phyloP scores from a whole-genome alignment of 768 basidiomycete species.

The Paxillus rubicundulus region DNA sequence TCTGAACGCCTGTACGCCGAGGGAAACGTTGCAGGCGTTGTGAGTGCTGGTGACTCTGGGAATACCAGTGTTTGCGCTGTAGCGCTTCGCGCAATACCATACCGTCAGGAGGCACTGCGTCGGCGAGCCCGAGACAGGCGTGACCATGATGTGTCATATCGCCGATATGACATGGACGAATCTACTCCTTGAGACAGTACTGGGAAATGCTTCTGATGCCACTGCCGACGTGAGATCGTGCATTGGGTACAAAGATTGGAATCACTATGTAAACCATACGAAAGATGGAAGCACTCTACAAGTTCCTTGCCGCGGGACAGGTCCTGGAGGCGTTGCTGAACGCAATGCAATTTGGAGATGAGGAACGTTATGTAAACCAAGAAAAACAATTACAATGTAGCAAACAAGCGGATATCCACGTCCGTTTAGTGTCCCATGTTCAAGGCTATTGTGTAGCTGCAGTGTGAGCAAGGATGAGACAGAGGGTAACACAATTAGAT shows the following conservation, averaged over 20 bases:
- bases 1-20: conserved; percentile 13
- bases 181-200: conserved; percentile 15
- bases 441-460: conserved; percentile 31
- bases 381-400: conserved; percentile 48
- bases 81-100: conserved; percentile 31
- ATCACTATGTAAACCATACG: conserved; percentile 18
- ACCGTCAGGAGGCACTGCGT: conserved; percentile 31
- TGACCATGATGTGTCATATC: conserved; percentile 33
- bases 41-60: conserved; percentile 24
- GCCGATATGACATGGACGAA: conserved; percentile 31
- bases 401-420: conserved; percentile 51
- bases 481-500: conserved; percentile 30
- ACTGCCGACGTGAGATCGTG: conserved; percentile 25
- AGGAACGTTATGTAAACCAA: conserved; percentile 4
- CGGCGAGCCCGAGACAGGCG: conserved; percentile 32
- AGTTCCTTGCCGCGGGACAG: conserved; percentile 29
- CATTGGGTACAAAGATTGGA: no score
- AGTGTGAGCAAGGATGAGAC: conserved; percentile 22
- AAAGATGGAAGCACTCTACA: conserved; percentile 19
- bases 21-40: conserved; percentile 18
- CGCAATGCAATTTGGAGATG: conserved; percentile 15
- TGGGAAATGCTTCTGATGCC: conserved; percentile 29
- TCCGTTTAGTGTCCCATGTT: conserved; percentile 55
- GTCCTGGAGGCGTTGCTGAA: conserved; percentile 25
- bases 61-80: conserved; percentile 24